A percentile compares a stretch with the other conserved stretches of the same genome.
phyloP scores from a whole-genome alignment of 768 basidiomycete species.

The Tricholoma sp. region DNA sequence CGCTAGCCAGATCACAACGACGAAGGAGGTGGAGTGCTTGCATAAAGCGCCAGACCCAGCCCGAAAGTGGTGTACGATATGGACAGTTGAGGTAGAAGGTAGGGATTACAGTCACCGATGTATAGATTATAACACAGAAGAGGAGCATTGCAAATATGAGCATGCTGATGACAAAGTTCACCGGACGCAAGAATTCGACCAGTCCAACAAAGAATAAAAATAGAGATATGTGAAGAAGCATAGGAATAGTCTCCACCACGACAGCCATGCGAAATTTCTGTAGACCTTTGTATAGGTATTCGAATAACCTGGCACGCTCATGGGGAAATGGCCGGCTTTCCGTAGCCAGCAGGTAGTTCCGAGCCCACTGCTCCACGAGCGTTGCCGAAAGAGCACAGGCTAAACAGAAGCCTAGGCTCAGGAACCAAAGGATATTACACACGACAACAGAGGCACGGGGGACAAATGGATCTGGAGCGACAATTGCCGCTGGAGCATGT shows the following conservation, averaged over 20 bases:
- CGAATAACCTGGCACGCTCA: conserved; percentile 36
- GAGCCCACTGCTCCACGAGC: conserved; percentile 45
- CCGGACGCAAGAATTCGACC: conserved; percentile 35
- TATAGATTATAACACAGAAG: conserved; percentile 25
- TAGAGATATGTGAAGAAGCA: conserved; percentile 43
- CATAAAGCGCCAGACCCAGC: conserved; percentile 24
- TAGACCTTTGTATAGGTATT: conserved; percentile 36
- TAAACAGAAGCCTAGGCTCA: conserved; percentile 39
- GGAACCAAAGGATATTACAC: conserved; percentile 41
- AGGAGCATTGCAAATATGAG: conserved; percentile 26
- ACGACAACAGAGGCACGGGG: conserved; percentile 27
- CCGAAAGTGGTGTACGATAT: conserved; percentile 33
- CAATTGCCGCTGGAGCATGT: neutral
- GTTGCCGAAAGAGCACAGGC: conserved; percentile 38
- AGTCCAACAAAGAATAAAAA: conserved; percentile 48
- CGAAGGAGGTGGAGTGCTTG: conserved; percentile 20
- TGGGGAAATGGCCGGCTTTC: conserved; percentile 28
- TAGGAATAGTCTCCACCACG: conserved; percentile 37
- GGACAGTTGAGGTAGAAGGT: conserved; percentile 29
- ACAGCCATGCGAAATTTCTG: conserved; percentile 32
- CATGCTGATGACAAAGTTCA: conserved; percentile 29
- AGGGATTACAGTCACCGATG: conserved; percentile 27
- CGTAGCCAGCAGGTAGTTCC: conserved; percentile 33
- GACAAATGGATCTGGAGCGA: conserved; percentile 11
- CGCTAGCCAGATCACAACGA: conserved; percentile 14